Conservation (phyloP, 129 eudicot genomes). For the Erigeron canadensis region DNA sequence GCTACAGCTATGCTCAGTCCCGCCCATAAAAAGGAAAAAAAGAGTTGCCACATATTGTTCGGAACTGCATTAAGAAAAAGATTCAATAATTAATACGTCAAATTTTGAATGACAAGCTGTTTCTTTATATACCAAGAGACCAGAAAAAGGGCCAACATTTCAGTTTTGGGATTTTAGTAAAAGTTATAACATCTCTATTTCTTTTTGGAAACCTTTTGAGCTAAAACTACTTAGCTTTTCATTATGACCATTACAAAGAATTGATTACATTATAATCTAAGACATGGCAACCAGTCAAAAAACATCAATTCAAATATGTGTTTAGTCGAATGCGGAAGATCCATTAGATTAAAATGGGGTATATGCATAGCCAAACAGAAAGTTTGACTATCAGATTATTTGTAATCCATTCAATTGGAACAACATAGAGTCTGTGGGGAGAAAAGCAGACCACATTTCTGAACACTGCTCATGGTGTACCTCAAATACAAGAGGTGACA, state of each 20-base stretch:
- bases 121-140: background rate
- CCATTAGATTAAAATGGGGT: background rate
- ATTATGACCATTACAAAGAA: background rate
- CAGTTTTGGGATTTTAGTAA: background rate
- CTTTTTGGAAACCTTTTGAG: background rate
- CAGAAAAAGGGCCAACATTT: background rate
- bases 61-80: conserved; percentile 43
- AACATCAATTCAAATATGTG: background rate
- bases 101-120: background rate
- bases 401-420: background rate
- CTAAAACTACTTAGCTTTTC: background rate
- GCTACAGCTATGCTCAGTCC: conserved; percentile 63
- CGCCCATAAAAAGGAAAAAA: conserved; percentile 66
- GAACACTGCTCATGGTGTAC: no score
- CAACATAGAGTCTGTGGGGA: background rate
- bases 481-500: no score
- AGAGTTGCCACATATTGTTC: conserved; percentile 39
- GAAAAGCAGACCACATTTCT: background rate
- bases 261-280: no score
- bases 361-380: background rate
- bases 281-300: background rate
- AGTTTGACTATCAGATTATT: background rate
- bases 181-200: background rate
- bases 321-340: background rate
- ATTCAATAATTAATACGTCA: background rate